Evolutionary conservation across 805 yeast species (phyloP).

Genomic region (Wickerhamomyces mucosus): DNA sequence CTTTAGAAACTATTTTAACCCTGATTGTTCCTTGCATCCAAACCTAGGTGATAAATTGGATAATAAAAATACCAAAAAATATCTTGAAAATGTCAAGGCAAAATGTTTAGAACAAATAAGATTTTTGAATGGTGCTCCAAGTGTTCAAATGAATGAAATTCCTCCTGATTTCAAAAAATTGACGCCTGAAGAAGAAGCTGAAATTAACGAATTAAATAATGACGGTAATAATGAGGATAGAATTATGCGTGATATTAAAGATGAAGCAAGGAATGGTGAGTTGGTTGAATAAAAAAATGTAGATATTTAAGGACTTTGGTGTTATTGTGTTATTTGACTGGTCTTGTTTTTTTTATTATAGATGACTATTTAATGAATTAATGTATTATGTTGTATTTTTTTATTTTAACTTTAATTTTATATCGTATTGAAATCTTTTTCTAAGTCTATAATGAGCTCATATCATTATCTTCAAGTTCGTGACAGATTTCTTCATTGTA

Average conservation of each 20-base stretch:
- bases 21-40: slow-evolving; percentile 87
- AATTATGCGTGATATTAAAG: slow-evolving; percentile 26
- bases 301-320: no score
- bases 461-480: no score
- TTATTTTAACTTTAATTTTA: no score
- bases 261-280: slow-evolving; percentile 29
- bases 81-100: slow-evolving; percentile 68
- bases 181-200: slow-evolving; percentile 30
- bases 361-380: no score
- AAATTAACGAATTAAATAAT: slow-evolving; percentile 24
- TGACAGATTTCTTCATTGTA: no score
- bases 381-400: no score
- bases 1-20: slow-evolving; percentile 53
- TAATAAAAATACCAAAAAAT: slow-evolving; percentile 76
- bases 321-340: no score
- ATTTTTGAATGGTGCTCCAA: slow-evolving; percentile 82
- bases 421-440: no score
- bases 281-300: slow-evolving; percentile 11
- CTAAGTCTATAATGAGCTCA: no score
- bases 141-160: slow-evolving; percentile 83
- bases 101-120: slow-evolving; percentile 76
- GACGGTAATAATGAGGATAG: slow-evolving; percentile 20
- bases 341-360: no score
- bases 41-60: slow-evolving; percentile 69
- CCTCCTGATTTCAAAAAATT: slow-evolving; percentile 49